phyloP scores from a whole-genome alignment of 139 green algal genomes.

The Chlorella sp. region DNA sequence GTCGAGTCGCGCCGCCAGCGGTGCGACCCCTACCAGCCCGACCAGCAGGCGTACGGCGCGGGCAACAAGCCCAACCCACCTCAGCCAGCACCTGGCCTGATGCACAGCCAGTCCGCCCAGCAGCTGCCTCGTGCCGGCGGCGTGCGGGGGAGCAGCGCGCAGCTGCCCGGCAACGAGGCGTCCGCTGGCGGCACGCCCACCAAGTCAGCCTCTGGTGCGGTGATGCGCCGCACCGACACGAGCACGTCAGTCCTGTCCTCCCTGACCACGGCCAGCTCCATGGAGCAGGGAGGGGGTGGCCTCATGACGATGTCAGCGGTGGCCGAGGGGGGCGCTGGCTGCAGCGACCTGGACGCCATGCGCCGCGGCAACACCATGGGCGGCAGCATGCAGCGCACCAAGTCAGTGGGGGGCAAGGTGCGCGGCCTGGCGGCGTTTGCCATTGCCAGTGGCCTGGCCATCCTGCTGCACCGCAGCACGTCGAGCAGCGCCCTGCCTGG shows the following conservation, averaged over 20 bases:
- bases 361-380: not conserved
- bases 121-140: too few species aligned
- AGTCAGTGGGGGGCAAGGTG: slow-evolving; percentile 1
- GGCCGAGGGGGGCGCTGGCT: too few species aligned
- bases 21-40: slow-evolving; percentile 3
- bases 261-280: not conserved
- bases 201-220: too few species aligned
- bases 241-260: not conserved
- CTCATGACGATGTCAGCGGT: too few species aligned
- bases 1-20: slow-evolving; percentile 45
- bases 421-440: slow-evolving; percentile 29
- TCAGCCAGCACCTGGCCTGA: not conserved
- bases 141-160: too few species aligned
- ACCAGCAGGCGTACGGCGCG: slow-evolving; percentile 24
- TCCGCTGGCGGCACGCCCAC: too few species aligned
- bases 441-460: slow-evolving; percentile 31
- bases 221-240: not conserved
- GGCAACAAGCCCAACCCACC: not conserved
- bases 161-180: too few species aligned
- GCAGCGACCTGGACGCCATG: not conserved
- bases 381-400: not conserved
- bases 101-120: not conserved
- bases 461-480: slow-evolving; percentile 17
- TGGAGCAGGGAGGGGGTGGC: too few species aligned
- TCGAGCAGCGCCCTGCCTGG: slow-evolving; percentile 13